Base-by-base conservation (phyloP, 805 yeast species). In the Lipomyces lipofer region DNA sequence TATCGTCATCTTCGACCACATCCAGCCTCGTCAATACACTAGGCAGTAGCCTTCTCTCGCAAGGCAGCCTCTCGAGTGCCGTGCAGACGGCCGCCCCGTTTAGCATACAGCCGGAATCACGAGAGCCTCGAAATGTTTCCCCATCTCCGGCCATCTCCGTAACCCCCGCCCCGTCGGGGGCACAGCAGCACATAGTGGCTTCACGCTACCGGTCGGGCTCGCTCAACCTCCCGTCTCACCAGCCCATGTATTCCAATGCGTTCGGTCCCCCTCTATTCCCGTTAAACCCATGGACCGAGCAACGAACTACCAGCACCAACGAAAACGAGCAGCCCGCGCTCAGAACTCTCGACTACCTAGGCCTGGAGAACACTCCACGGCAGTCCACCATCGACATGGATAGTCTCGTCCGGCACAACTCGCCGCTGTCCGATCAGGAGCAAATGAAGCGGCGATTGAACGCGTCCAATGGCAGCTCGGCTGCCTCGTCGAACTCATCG, bases 1-100 rank as follows among this genome's bases (percentile, higher is more conserved):
- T 83, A 51, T 61, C 45, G 56, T 68, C 46, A 5, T 57, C 45
- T 47, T 2, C 53, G 51, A 7, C 48, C 48, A 17, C 29, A 13
- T 21, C 21, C 27, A 48, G 43, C 44, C 28, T 35, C 27, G 38
- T 22, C 24, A 27, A 15, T 40, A 32, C 40, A 19, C 21, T 22
- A 30, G 40, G 40, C 27, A 36, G 12, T 25, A 25, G 40, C 6
- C 4, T 39, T n/a, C 39, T 21, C 9, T 29, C 25, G 8, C 35
- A 17, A 15, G 19, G 19, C 12, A 35, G 9, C 13, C 24, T 21
- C 22, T 25, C 49, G 38, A 17, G 17, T 6, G 13, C 47, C 7
- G 35, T 21, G 13, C 36, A 15, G 24, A 15, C 54, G 30, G 25
- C 56, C 7, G 28, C 43, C 4, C 43, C 8, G 10, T 27, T n/a